Evolutionary conservation across 495 filamentous ascomycete genomes (phyloP), one percentile per base, ranked within the genome.

Genomic region (Neurospora sp.): DNA sequence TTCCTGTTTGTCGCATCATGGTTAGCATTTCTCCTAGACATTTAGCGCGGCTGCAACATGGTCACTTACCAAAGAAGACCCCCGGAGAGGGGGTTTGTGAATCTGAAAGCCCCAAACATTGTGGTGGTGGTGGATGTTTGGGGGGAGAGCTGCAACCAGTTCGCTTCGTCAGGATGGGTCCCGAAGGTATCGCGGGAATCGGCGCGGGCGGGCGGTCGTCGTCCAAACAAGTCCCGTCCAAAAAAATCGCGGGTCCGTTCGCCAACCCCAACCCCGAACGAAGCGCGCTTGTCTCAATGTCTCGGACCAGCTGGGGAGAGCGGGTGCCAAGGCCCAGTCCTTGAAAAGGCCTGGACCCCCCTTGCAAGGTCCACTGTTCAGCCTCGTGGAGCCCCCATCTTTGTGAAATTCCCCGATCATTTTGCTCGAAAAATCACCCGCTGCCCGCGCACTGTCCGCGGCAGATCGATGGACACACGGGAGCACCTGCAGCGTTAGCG

Each of bases 61-160:
- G 48, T 16, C 17, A 79, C 83, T 40, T 87, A 96, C 93, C 93
- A 96, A 78, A 96, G 87, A 75, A 96, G 89, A 83, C 95, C 95
- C 68, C 92, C 89, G 17, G 87, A 90, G 37, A 97, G 84, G 61
- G 93, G 81, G 38, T 88, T 90, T 38, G 94, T 92, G 71, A 90
- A 84, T 84, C 90, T 91, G 83, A 97, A 96, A 68, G 91, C 85
- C 72, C 92, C 91, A 80, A 94, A 92, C 92, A 94, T 94, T 72
- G 27, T 72, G 74, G 73, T 70, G 16, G 71, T 70, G 69, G 71
- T 69, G 71, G 73, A 71, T 73, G 75, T 71, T 73, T 72, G 53
- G 53, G 53, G 53, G 53, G 53, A 65, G 69, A 31, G 27, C 37
- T 6, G 16, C 41, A 38, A 40, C n/a, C 27, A 31, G 39, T 31